Conservation (phyloP, 768 basidiomycete genomes). For the Termitomyces sp. region DNA sequence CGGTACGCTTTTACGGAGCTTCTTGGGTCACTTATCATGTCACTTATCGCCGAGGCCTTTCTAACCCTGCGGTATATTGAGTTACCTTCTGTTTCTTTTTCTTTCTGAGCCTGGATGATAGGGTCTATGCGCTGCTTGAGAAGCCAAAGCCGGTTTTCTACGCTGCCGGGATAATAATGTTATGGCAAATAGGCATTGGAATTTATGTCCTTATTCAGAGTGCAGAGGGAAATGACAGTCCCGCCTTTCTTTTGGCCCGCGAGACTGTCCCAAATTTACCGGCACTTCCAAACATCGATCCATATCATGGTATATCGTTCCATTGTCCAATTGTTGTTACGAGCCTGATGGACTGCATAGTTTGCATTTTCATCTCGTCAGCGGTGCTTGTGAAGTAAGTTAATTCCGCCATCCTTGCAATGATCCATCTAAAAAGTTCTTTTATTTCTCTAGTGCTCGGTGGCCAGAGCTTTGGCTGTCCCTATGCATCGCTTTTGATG, state of each 20-base stretch:
- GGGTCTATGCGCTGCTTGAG: slow-evolving; percentile 1
- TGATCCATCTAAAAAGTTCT: too few species aligned
- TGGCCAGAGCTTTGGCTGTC: slow-evolving; percentile 11
- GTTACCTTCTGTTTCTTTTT: neutral
- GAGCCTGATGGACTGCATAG: too few species aligned
- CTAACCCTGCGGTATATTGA: slow-evolving; percentile 3
- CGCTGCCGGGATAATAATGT: neutral
- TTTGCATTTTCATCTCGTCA: too few species aligned
- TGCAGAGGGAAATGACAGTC: neutral
- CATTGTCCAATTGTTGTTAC: too few species aligned
- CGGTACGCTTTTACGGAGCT: slow-evolving; percentile 7
- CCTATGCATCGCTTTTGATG: slow-evolving; percentile 16
- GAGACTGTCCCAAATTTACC: neutral
- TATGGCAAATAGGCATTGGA: slow-evolving; percentile 4
- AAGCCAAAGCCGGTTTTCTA: neutral
- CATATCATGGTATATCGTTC: slow-evolving; percentile 2
- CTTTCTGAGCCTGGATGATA: neutral
- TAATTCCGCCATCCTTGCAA: too few species aligned
- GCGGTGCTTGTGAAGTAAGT: too few species aligned
- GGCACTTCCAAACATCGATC: neutral
- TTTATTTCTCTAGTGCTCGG: too few species aligned
- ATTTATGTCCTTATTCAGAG: slow-evolving; percentile 1
- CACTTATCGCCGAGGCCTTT: slow-evolving; percentile 3
- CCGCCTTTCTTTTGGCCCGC: neutral
- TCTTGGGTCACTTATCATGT: neutral